Percentiles rank a stretch among this genome's conserved stretches.
Evolutionary conservation across 257 asterid genomes (phyloP).

Genomic region (Petunia axillaris): DNA sequence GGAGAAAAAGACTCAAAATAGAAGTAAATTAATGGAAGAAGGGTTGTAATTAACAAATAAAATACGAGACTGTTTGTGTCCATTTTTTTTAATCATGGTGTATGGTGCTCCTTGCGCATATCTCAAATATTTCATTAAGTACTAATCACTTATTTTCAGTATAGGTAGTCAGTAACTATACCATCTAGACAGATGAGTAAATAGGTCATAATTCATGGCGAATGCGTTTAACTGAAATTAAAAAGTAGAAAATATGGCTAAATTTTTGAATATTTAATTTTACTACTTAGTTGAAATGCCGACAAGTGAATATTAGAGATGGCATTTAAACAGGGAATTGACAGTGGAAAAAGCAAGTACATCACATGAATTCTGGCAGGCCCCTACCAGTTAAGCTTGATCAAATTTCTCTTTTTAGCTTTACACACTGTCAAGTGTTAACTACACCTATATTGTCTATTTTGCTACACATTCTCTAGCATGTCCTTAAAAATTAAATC

Average conservation of each 20-base stretch:
- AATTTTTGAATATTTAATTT: neutral
- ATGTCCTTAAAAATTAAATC: neutral
- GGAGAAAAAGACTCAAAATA: neutral
- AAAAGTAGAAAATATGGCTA: too few species aligned
- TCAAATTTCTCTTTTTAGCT: conserved; percentile 7
- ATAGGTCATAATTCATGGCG: too few species aligned
- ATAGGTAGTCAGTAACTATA: too few species aligned
- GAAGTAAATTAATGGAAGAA: neutral
- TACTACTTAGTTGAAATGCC: neutral
- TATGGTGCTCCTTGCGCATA: too few species aligned
- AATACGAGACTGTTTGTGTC: too few species aligned
- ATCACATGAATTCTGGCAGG: conserved; percentile 21
- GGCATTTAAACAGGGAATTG: conserved; percentile 19
- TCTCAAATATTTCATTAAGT: too few species aligned
- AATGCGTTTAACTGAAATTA: too few species aligned
- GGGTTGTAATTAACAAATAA: too few species aligned
- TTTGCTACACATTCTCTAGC: neutral
- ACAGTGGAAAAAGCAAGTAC: neutral
- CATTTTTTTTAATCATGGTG: too few species aligned
- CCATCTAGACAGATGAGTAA: too few species aligned
- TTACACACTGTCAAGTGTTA: conserved; percentile 15
- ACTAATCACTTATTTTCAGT: too few species aligned
- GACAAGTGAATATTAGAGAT: neutral
- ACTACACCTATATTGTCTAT: neutral
- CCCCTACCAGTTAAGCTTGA: neutral